phyloP scores from a whole-genome alignment of 768 basidiomycete genomes.

The Leccinellum rugosiceps region DNA sequence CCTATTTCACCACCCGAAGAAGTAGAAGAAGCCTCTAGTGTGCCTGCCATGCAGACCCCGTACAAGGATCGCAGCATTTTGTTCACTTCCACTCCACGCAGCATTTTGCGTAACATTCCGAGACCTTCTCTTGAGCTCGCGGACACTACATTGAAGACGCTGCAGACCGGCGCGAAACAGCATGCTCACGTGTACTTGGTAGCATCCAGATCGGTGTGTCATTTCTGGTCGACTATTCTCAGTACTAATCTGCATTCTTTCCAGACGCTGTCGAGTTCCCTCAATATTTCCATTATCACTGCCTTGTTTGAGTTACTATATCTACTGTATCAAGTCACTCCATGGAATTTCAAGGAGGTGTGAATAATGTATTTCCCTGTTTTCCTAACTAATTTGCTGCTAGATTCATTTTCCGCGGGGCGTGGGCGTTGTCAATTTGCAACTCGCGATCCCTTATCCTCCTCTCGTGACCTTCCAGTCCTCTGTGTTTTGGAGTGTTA shows the following conservation, averaged over 20 bases:
- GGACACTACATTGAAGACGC: conserved; percentile 17
- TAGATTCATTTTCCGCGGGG: conserved; percentile 18
- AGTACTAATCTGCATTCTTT: not conserved
- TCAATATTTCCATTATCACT: conserved; percentile 57
- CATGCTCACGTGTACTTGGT: conserved; percentile 19
- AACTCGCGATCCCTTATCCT: conserved; percentile 43
- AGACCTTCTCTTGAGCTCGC: conserved; percentile 21
- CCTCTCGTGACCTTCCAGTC: conserved; percentile 45
- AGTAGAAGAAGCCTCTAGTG: conserved; percentile 1
- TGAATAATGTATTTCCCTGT: conserved; percentile 1
- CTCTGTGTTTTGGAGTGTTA: conserved; percentile 47
- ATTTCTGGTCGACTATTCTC: not conserved
- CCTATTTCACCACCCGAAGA: conserved; percentile 38
- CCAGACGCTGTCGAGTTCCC: conserved; percentile 63
- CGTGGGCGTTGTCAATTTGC: conserved; percentile 4
- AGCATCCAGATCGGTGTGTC: conserved; percentile 29
- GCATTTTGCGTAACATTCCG: conserved; percentile 23
- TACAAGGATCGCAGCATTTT: conserved; percentile 12
- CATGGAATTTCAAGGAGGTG: conserved; percentile 49
- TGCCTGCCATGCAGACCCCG: conserved; percentile 11
- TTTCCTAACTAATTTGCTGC: conserved; percentile 2
- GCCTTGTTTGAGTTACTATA: conserved; percentile 52
- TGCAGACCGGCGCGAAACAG: conserved; percentile 19
- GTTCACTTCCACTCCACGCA: conserved; percentile 27
- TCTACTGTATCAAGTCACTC: conserved; percentile 49